Base-by-base conservation (phyloP, 2,329 filamentous ascomycete genomes). In the Chrysosporium queenslandicum region DNA sequence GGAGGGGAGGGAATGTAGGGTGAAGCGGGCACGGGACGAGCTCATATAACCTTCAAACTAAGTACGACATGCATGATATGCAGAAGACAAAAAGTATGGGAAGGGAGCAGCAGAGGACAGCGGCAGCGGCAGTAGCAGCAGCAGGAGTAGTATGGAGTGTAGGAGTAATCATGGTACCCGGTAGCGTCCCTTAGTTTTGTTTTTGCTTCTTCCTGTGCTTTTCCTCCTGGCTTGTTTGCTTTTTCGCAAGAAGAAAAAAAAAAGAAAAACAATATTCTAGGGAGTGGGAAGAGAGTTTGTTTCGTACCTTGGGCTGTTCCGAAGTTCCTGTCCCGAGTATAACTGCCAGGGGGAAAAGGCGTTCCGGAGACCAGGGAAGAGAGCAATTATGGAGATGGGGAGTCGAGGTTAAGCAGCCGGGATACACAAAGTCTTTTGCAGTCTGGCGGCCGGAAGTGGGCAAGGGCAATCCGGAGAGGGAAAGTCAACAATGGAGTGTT, bases 21-120 rank as follows among this genome's bases (percentile, higher is more conserved):
- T 32, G 47, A 50, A 42, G 48, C 18, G 48, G 48, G 48, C 48
- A 50, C 48, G 48, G 48, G 48, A 50, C 48, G 48, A 42, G 37
- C 43, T 50, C 37, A 50, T 50, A 50, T 50, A 50, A 50, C 46
- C 46, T 49, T 49, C 46, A 49, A 50, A 50, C 48, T 50, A 43
- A 50, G 37, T 43, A 50, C 37, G 27, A 50, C 48, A 50, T 43
- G 40, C 48, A 46, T 46, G 49, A 46, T 21, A 37, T 39, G 46
- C 29, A 45, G 12, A 46, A 50, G 42, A 50, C 27, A 27, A 48
- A 27, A 25, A 39, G 30, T 21, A 25, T 5, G 21, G 30, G 16
- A 39, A 50, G 8, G 42, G 45, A 8, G n/a, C n/a, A n/a, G n/a
- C n/a, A n/a, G n/a, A n/a, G n/a, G n/a, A n/a, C n/a, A 27, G 30